phyloP scores from a whole-genome alignment of 345 rosid genomes.

The Populus euphratica region DNA sequence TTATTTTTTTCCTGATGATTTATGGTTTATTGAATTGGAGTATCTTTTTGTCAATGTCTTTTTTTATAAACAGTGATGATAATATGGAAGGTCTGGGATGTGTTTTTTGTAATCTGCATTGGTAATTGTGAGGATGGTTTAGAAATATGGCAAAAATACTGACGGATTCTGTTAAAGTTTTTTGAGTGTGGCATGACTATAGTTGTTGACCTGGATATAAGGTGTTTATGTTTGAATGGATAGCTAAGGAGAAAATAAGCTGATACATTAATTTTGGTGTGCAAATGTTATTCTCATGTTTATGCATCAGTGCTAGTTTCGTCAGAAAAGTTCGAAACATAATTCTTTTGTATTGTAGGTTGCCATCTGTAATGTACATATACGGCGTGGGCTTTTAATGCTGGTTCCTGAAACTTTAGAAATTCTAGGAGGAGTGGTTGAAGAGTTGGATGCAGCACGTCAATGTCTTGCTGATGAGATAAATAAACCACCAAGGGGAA shows the following conservation, averaged over 20 bases:
- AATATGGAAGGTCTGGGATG: no score
- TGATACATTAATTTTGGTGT: background rate
- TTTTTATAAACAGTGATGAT: no score
- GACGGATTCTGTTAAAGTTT: background rate
- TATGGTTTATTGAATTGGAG: background rate
- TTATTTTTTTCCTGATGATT: conserved; percentile 2
- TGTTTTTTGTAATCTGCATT: background rate
- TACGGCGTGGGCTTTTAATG: conserved; percentile 75
- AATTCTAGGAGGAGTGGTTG: conserved; percentile 82
- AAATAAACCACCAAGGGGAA: conserved; percentile 93
- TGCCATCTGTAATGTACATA: conserved; percentile 66
- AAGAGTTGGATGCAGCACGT: conserved; percentile 69
- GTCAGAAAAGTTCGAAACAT: background rate
- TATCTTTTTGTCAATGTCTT: background rate
- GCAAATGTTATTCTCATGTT: background rate
- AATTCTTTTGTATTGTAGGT: conserved; percentile 41
- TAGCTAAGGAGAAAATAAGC: conserved; percentile 9
- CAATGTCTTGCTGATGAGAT: conserved; percentile 71
- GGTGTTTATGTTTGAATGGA: conserved; percentile 1
- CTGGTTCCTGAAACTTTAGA: conserved; percentile 81
- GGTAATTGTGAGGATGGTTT: background rate
- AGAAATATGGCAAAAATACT: background rate
- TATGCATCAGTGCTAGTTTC: background rate
- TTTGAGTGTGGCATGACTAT: background rate
- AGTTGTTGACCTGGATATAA: background rate